Conservation (phyloP, 208 protist species). For the Sergeia podlipaevii region DNA sequence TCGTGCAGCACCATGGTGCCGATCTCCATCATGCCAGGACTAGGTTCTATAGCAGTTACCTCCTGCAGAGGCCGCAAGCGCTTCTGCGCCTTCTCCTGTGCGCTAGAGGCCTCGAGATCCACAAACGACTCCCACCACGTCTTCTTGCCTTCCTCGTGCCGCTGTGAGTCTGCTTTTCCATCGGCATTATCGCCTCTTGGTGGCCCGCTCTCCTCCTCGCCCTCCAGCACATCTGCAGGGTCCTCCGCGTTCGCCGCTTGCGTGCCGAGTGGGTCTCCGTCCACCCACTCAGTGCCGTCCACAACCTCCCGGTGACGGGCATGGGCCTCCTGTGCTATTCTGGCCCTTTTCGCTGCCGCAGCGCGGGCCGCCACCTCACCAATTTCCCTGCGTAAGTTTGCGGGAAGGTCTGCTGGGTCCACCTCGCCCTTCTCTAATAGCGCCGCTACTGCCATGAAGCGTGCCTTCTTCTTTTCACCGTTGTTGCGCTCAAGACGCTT, state of each 20-base stretch:
- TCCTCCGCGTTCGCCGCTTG: conserved; percentile 36
- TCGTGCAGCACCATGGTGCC: conserved; percentile 87
- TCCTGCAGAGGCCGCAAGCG: conserved; percentile 79
- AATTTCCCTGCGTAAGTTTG: conserved; percentile 66
- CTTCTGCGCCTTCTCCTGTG: conserved; percentile 35
- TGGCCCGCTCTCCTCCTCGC: conserved; percentile 38
- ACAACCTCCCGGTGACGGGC: conserved; percentile 73
- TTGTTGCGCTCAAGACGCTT: conserved; percentile 75
- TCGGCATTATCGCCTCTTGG: conserved; percentile 2
- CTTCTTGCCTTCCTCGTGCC: too few species aligned
- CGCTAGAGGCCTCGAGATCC: conserved; percentile 59
- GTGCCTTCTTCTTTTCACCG: conserved; percentile 74
- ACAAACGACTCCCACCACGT: conserved; percentile 88
- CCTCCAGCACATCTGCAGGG: conserved; percentile 26
- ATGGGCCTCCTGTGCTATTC: conserved; percentile 46
- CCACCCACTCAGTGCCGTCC: conserved; percentile 80
- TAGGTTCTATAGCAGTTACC: conserved; percentile 81
- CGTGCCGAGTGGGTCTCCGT: conserved; percentile 59
- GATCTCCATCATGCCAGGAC: conserved; percentile 89
- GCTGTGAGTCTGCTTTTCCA: background rate
- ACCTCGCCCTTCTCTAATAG: conserved; percentile 78
- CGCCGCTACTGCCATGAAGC: conserved; percentile 87
- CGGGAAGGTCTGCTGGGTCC: conserved; percentile 59
- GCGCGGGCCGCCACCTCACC: conserved; percentile 59
- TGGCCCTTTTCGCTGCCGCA: conserved; percentile 42